These are phyloP conservation scores for Postia placenta DNA, from an alignment of 768 basidiomycete species.

Conservation along the genomic window DNA sequence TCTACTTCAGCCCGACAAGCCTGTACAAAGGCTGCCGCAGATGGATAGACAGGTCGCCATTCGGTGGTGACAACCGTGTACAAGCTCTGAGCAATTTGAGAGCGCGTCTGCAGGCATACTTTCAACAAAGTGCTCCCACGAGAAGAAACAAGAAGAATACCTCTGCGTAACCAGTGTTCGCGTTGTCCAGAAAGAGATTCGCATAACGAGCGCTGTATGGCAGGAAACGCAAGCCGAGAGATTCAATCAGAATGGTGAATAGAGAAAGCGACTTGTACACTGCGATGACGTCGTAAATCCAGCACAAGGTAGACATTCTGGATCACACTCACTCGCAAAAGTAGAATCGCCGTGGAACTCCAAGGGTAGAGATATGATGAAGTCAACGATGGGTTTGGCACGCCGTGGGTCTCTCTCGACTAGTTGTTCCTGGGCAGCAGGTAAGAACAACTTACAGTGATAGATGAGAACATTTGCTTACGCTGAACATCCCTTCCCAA, in stretches of 20 bases:
- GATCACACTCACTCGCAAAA: constrained; percentile 65
- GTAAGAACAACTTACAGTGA: not conserved
- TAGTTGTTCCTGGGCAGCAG: constrained; percentile 30
- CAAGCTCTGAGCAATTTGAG: constrained; percentile 61
- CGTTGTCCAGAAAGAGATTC: constrained; percentile 64
- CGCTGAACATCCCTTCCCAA: constrained; percentile 66
- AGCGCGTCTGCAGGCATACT: constrained; percentile 48
- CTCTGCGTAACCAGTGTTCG: constrained; percentile 82
- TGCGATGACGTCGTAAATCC: constrained; percentile 26
- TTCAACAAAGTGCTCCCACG: not conserved
- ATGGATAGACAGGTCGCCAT: constrained; percentile 67
- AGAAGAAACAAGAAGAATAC: constrained; percentile 29
- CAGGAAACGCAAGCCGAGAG: constrained; percentile 60
- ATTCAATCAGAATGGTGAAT: constrained; percentile 61
- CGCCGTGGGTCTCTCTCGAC: constrained; percentile 77
- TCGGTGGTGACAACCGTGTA: constrained; percentile 49
- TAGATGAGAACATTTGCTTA: constrained; percentile 21
- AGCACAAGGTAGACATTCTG: too few relatives aligned
- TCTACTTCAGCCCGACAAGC: constrained; percentile 50
- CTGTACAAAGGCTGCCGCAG: constrained; percentile 43
- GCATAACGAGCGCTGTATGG: constrained; percentile 63
- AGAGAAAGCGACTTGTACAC: constrained; percentile 73
- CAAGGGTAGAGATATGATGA: constrained; percentile 67
- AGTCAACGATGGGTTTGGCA: constrained; percentile 63
- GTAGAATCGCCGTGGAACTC: constrained; percentile 85